Evolutionary conservation across 768 basidiomycete genomes (phyloP).

Genomic region (Lenzites betulinus): DNA sequence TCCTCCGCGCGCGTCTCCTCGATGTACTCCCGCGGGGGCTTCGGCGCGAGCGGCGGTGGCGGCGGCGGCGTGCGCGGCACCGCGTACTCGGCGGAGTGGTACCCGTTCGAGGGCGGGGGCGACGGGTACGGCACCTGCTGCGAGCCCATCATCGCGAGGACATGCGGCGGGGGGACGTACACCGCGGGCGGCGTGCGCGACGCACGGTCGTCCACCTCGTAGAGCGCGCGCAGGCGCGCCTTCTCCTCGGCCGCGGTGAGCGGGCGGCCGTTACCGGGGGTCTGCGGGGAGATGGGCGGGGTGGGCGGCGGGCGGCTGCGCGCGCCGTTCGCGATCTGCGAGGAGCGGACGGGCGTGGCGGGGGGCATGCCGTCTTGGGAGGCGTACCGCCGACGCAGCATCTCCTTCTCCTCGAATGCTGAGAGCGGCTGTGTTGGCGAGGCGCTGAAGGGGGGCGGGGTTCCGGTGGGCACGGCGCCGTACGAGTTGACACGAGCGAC

Average conservation of each 20-base stretch:
- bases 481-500: not conserved
- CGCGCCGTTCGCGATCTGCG: constrained; percentile 25
- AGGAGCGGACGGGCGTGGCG: constrained; percentile 26
- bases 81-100: constrained; percentile 6
- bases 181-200: constrained; percentile 13
- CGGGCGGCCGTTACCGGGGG: constrained; percentile 30
- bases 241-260: constrained; percentile 83
- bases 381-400: constrained; percentile 34
- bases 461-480: not conserved
- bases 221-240: constrained; percentile 63
- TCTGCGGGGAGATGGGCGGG: constrained; percentile 35
- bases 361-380: constrained; percentile 33
- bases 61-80: constrained; percentile 32
- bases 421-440: constrained; percentile 17
- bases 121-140: constrained; percentile 16
- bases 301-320: constrained; percentile 32
- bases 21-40: constrained; percentile 79
- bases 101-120: constrained; percentile 21
- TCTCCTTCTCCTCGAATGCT: constrained; percentile 31
- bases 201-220: constrained; percentile 53
- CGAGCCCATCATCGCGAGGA: not conserved
- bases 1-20: constrained; percentile 81
- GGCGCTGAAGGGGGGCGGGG: constrained; percentile 13
- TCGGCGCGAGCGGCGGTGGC: constrained; percentile 74
- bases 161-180: not conserved